These are phyloP conservation scores for Wickerhamomyces bisporus DNA, from an alignment of 805 yeast species.

Conservation along the genomic window DNA sequence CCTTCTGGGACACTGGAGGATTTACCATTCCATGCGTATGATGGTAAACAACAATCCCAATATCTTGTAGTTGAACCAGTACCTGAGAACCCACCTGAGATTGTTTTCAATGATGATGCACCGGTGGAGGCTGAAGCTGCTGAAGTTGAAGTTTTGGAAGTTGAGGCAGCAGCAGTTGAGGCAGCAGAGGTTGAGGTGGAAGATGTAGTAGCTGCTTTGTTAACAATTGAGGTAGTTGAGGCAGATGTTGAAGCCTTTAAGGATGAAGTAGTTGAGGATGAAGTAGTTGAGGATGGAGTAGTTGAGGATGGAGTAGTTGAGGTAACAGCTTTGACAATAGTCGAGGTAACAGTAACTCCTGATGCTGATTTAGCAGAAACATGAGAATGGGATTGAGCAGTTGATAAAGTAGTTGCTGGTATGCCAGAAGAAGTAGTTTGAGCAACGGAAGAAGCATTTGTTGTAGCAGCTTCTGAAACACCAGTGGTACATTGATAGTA, in stretches of 20 bases:
- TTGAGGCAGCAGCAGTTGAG: not conserved
- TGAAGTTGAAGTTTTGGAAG: not conserved
- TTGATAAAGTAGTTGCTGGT: not conserved
- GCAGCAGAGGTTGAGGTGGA: slow-evolving; percentile 6
- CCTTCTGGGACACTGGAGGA: slow-evolving; percentile 5
- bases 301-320: too few relatives aligned
- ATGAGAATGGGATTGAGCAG: not conserved
- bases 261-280: too few relatives aligned
- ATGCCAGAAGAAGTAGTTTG: not conserved
- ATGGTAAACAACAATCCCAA: slow-evolving; percentile 14
- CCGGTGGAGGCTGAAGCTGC: not conserved
- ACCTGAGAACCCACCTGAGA: slow-evolving; percentile 10
- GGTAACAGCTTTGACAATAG: too few relatives aligned
- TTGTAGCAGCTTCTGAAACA: too few relatives aligned
- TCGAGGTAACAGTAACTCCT: too few relatives aligned
- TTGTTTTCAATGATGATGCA: not conserved
- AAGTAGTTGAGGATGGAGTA: too few relatives aligned
- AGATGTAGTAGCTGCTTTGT: too few relatives aligned
- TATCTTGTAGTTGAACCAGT: slow-evolving; percentile 10
- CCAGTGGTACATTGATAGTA: slow-evolving; percentile 21
- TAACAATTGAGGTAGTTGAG: slow-evolving; percentile 3
- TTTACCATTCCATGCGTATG: slow-evolving; percentile 11
- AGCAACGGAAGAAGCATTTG: too few relatives aligned
- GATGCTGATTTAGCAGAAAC: not conserved
- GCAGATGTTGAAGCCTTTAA: not conserved